phyloP scores from a whole-genome alignment of 371 early-diverging fungal genomes.

The Nematocida major region DNA sequence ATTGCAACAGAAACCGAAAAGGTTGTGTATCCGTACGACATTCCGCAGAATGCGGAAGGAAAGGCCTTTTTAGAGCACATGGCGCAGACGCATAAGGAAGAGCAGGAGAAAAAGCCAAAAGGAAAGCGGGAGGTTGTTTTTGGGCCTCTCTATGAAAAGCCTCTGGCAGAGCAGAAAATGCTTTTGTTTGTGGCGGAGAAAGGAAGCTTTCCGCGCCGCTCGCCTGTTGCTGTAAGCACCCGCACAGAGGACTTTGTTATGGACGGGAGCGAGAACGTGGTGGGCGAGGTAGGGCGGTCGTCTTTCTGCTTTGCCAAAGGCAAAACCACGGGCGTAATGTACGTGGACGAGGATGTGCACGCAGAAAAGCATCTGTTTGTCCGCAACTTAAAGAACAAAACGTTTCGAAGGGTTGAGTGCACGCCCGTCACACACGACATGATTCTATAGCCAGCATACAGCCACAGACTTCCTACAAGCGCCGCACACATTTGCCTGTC shows the following conservation, averaged over 20 bases:
- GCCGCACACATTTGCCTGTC: background rate
- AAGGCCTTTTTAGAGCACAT: background rate
- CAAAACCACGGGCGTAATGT: conserved; percentile 11
- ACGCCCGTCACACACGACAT: background rate
- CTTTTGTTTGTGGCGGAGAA: conserved; percentile 25
- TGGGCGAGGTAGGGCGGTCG: conserved; percentile 31
- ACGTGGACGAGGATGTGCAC: background rate
- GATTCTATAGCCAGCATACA: background rate
- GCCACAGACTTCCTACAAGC: too few species aligned
- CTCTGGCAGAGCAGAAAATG: background rate
- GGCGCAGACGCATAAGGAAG: background rate
- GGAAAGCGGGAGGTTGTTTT: conserved; percentile 21
- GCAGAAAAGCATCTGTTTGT: background rate
- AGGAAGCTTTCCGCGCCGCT: conserved; percentile 24
- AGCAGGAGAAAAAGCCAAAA: conserved; percentile 11
- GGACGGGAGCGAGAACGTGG: conserved; percentile 15
- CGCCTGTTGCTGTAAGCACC: conserved; percentile 14
- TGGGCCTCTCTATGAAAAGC: background rate
- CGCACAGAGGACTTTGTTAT: conserved; percentile 13
- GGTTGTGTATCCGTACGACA: conserved; percentile 32
- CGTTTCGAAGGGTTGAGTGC: conserved; percentile 1
- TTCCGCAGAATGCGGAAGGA: conserved; percentile 7
- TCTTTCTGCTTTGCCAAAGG: conserved; percentile 33
- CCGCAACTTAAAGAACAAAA: conserved; percentile 1
- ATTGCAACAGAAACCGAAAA: conserved; percentile 22